Conservation (phyloP, 2,329 filamentous ascomycete genomes). For the Kalaharituber pfeilii region DNA sequence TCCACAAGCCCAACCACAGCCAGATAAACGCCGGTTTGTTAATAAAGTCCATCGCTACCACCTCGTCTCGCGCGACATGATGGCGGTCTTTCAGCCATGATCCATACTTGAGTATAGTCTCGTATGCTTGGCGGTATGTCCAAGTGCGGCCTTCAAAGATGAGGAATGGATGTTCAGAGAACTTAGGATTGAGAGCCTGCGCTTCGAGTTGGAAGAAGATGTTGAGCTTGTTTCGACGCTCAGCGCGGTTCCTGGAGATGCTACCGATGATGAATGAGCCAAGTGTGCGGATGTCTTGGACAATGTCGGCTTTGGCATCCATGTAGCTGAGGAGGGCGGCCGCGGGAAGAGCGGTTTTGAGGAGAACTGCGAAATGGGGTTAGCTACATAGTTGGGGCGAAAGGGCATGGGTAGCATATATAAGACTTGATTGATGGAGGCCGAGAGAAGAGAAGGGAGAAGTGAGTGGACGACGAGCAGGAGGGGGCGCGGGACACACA, state of each 20-base stretch:
- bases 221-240: conserved; percentile 45
- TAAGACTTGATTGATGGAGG: too few relatives aligned
- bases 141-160: conserved; percentile 51
- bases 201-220: conserved; percentile 60
- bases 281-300: conserved; percentile 48
- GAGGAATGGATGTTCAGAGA: conserved; percentile 37
- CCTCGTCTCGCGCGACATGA: conserved; percentile 49
- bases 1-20: conserved; percentile 61
- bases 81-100: conserved; percentile 52
- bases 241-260: conserved; percentile 23
- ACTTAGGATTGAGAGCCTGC: conserved; percentile 41
- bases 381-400: too few relatives aligned
- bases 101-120: conserved; percentile 52
- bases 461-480: too few relatives aligned
- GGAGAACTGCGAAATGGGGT: not conserved
- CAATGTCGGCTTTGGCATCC: conserved; percentile 51
- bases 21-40: conserved; percentile 68
- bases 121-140: conserved; percentile 62
- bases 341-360: conserved; percentile 40
- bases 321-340: conserved; percentile 50
- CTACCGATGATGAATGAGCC: conserved; percentile 32
- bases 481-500: too few relatives aligned
- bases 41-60: conserved; percentile 65
- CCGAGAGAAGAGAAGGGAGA: too few relatives aligned
- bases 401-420: too few relatives aligned